A percentile compares a stretch with the other conserved stretches of the same genome.
Conservation (phyloP, 768 basidiomycete species). For the Roridomyces roridus region DNA sequence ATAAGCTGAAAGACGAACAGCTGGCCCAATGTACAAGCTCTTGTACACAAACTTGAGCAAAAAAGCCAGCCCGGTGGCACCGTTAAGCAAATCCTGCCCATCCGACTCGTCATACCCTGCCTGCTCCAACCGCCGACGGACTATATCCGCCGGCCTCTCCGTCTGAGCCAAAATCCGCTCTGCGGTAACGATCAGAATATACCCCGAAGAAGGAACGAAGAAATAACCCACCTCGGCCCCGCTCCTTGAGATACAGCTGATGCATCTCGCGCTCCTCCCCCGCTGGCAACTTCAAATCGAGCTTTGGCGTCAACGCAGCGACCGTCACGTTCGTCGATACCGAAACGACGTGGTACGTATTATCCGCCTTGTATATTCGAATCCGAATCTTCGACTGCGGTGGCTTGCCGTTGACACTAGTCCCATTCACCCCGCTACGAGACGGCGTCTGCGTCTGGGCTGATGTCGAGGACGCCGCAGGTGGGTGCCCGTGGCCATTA, state of each 20-base stretch:
- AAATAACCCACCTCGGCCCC: slow-evolving; percentile 66
- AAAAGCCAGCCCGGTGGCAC: slow-evolving; percentile 76
- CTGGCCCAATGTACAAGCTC: slow-evolving; percentile 67
- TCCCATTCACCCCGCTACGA: too few species aligned
- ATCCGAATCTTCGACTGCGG: slow-evolving; percentile 69
- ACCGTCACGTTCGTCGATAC: slow-evolving; percentile 65
- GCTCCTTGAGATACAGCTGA: slow-evolving; percentile 76
- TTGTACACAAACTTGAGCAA: slow-evolving; percentile 92
- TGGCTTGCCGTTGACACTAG: slow-evolving; percentile 12
- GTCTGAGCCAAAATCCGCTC: slow-evolving; percentile 84
- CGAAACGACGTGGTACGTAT: slow-evolving; percentile 72
- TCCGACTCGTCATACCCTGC: slow-evolving; percentile 89
- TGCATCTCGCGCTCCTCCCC: slow-evolving; percentile 48
- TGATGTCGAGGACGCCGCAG: too few species aligned
- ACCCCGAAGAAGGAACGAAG: not conserved
- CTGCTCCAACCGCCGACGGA: slow-evolving; percentile 82
- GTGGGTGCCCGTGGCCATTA: too few species aligned
- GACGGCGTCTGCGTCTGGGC: too few species aligned
- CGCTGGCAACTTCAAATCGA: slow-evolving; percentile 25
- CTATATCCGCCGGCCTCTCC: slow-evolving; percentile 86
- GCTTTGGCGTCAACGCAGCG: slow-evolving; percentile 22
- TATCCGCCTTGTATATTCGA: slow-evolving; percentile 79
- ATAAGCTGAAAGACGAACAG: slow-evolving; percentile 48
- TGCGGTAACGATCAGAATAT: slow-evolving; percentile 35
- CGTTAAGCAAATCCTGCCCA: slow-evolving; percentile 75